Evolutionary conservation across 345 rosid species (phyloP).

Genomic region (Melastoma malabathricum): DNA sequence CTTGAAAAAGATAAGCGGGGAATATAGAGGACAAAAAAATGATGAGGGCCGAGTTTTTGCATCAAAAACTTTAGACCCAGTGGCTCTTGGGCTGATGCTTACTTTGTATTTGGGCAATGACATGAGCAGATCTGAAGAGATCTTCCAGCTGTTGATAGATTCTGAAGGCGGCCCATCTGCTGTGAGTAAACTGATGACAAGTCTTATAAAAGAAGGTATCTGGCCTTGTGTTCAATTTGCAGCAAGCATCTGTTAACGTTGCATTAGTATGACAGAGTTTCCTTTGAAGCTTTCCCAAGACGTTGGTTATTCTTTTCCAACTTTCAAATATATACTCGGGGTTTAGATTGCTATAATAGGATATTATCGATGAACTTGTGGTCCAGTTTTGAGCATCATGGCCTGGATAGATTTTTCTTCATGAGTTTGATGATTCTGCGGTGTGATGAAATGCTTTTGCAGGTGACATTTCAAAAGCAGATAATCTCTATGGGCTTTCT

Average conservation of each 20-base stretch:
- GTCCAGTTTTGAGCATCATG: too few relatives aligned
- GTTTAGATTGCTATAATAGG: too few relatives aligned
- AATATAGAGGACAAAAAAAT: slow-evolving; percentile 9
- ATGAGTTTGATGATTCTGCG: neutral
- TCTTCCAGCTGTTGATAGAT: slow-evolving; percentile 38
- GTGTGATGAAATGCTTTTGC: slow-evolving; percentile 8
- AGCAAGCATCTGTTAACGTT: neutral
- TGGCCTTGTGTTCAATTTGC: neutral
- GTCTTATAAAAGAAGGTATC: slow-evolving; percentile 45
- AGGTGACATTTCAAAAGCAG: slow-evolving; percentile 48
- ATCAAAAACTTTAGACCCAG: slow-evolving; percentile 22
- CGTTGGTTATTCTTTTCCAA: too few relatives aligned
- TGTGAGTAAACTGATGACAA: slow-evolving; percentile 35
- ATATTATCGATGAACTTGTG: too few relatives aligned
- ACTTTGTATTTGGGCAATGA: slow-evolving; percentile 28
- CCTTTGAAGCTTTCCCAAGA: too few relatives aligned
- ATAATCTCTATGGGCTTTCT: slow-evolving; percentile 23
- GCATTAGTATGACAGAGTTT: too few relatives aligned
- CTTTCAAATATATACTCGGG: too few relatives aligned
- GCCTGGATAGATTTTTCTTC: too few relatives aligned
- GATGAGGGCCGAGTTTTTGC: slow-evolving; percentile 14
- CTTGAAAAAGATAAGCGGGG: slow-evolving; percentile 21
- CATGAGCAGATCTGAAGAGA: slow-evolving; percentile 20
- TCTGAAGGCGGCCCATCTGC: slow-evolving; percentile 32
- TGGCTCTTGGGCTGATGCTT: slow-evolving; percentile 47